A percentile compares a stretch with the other conserved stretches of the same genome.
These are phyloP conservation scores for Hansenula lynferdii DNA, from an alignment of 1,139 yeast species.

Conservation along the genomic window DNA sequence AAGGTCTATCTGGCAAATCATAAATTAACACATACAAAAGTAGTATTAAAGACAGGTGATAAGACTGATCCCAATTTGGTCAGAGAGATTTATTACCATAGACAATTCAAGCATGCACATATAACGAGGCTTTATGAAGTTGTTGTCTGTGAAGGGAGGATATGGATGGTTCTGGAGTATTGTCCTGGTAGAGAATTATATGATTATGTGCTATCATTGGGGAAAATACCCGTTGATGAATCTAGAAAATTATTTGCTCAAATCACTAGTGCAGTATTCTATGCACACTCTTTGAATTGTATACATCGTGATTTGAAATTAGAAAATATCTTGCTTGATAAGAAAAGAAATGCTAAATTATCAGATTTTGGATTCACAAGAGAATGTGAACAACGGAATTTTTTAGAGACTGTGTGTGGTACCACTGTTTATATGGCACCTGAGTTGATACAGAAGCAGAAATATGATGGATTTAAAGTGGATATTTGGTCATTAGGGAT, in stretches of 20 bases:
- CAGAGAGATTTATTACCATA: slow-evolving; percentile 84
- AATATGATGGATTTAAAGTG: slow-evolving; percentile 75
- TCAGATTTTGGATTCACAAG: slow-evolving; percentile 95
- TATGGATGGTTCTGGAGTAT: slow-evolving; percentile 88
- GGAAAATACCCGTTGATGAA: slow-evolving; percentile 50
- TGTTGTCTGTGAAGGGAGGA: slow-evolving; percentile 69
- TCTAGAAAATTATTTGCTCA: slow-evolving; percentile 67
- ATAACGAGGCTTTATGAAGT: slow-evolving; percentile 85
- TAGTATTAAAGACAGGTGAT: slow-evolving; percentile 83
- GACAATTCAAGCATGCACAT: slow-evolving; percentile 82
- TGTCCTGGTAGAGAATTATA: slow-evolving; percentile 88
- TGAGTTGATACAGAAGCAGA: slow-evolving; percentile 63
- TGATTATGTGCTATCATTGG: slow-evolving; percentile 57
- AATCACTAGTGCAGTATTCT: slow-evolving; percentile 74
- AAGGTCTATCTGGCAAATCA: slow-evolving; percentile 85
- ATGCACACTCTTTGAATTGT: slow-evolving; percentile 77
- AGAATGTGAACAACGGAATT: slow-evolving; percentile 55
- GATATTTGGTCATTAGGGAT: slow-evolving; percentile 95
- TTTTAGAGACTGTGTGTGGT: slow-evolving; percentile 85
- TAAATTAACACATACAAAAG: slow-evolving; percentile 63
- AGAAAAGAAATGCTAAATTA: slow-evolving; percentile 62
- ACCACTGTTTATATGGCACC: slow-evolving; percentile 98
- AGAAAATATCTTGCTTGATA: slow-evolving; percentile 79
- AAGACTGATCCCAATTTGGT: slow-evolving; percentile 85
- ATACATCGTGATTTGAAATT: slow-evolving; percentile 88